phyloP scores from a whole-genome alignment of 106 monocot species.

The Ottelia alismoides region DNA sequence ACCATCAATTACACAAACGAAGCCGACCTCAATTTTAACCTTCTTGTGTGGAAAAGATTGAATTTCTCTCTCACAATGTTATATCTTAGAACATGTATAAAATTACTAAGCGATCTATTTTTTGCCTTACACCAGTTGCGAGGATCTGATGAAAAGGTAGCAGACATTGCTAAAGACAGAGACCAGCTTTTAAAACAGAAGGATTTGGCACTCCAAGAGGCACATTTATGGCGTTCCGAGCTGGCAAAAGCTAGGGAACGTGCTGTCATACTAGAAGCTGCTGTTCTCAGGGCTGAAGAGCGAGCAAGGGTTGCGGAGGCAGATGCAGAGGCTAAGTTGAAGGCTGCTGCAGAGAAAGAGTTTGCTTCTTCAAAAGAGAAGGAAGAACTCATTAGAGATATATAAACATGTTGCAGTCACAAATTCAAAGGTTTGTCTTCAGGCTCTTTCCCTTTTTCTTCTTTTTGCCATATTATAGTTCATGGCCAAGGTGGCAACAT shows the following conservation, averaged over 20 bases:
- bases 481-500: no score
- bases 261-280: not conserved
- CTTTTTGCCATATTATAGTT: no score
- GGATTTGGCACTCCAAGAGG: not conserved
- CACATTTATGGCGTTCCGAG: not conserved
- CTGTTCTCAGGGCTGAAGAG: not conserved
- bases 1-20: no score
- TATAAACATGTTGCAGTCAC: conserved; percentile 52
- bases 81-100: not conserved
- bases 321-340: not conserved
- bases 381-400: no score
- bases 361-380: no score
- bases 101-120: not conserved
- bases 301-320: not conserved
- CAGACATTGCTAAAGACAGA: not conserved
- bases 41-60: no score
- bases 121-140: not conserved
- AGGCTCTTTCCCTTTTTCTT: no score
- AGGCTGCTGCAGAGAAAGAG: not conserved
- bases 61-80: no score
- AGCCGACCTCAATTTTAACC: no score
- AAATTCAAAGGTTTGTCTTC: conserved; percentile 53
- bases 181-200: not conserved
- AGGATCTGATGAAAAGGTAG: not conserved
- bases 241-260: not conserved